Percentiles rank a stretch among this genome's conserved stretches.
Evolutionary conservation across 2,329 filamentous ascomycete species (phyloP).

Genomic region (Aspergillus novofumigatus): DNA sequence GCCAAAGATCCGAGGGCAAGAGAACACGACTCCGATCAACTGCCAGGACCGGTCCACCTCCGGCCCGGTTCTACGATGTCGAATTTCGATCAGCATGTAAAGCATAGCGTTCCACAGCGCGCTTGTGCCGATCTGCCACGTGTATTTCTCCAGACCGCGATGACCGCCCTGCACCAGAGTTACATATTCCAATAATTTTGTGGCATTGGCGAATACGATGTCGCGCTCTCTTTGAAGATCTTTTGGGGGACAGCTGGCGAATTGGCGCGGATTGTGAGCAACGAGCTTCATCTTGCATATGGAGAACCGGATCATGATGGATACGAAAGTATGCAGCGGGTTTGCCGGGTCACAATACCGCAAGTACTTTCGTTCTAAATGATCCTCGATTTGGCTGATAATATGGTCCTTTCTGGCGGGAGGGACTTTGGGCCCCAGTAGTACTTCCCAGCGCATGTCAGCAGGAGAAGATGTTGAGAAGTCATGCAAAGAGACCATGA

Average conservation of each 20-base stretch:
- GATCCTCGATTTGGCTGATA: constrained; percentile 43
- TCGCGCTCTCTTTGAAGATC: neutral
- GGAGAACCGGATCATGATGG: constrained; percentile 54
- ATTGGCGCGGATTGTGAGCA: neutral
- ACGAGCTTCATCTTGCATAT: constrained; percentile 40
- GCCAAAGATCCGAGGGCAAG: no score
- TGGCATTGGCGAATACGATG: neutral
- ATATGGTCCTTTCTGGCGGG: neutral
- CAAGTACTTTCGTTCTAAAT: constrained; percentile 56
- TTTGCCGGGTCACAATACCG: constrained; percentile 56
- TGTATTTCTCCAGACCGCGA: constrained; percentile 17
- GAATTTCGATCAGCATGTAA: constrained; percentile 27
- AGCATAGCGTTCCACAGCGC: constrained; percentile 30
- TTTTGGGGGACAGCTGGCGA: neutral
- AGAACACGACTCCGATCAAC: no score
- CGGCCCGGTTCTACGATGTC: constrained; percentile 20
- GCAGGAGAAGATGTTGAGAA: neutral
- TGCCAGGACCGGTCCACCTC: constrained; percentile 26
- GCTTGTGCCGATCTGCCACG: constrained; percentile 23
- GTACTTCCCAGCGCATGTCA: constrained; percentile 16
- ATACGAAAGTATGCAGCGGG: constrained; percentile 56
- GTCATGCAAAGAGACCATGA: constrained; percentile 3
- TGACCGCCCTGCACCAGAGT: neutral
- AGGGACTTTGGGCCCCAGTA: neutral
- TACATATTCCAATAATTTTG: neutral